Conservation (phyloP, 495 filamentous ascomycete genomes). For the Apodospora peruviana region DNA sequence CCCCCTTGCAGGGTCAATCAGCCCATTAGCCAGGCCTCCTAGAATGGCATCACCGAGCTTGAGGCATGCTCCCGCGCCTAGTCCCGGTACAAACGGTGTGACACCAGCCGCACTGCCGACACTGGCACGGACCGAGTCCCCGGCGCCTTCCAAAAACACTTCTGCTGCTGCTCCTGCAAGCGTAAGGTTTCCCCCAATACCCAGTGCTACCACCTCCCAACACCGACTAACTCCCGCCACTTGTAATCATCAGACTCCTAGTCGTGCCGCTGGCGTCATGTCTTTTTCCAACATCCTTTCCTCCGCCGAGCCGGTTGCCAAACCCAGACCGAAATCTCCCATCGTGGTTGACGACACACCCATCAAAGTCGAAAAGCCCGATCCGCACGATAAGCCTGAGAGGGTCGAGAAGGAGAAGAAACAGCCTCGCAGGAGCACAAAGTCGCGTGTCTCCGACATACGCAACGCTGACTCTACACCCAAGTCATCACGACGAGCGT, state of each 20-base stretch:
- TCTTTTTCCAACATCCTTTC: conserved; percentile 87
- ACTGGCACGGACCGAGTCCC: conserved; percentile 41
- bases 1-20: conserved; percentile 47
- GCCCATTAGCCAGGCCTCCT: conserved; percentile 45
- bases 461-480: conserved; percentile 33
- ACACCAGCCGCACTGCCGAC: conserved; percentile 33
- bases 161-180: conserved; percentile 23
- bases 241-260: conserved; percentile 45
- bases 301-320: conserved; percentile 56
- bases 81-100: conserved; percentile 40
- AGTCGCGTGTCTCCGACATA: conserved; percentile 36
- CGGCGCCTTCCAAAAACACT: conserved; percentile 23
- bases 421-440: conserved; percentile 34
- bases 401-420: conserved; percentile 25
- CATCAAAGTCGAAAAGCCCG: conserved; percentile 20
- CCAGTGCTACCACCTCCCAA: too few relatives aligned
- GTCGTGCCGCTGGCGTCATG: conserved; percentile 76
- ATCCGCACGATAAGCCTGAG: conserved; percentile 10
- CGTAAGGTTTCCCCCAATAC: conserved; percentile 31
- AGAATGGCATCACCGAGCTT: conserved; percentile 46
- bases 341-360: conserved; percentile 20
- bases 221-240: conserved; percentile 4
- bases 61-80: conserved; percentile 38
- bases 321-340: conserved; percentile 39
- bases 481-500: conserved; percentile 34